Evolutionary conservation across 441 rosid genomes (phyloP).

Genomic region (Hura crepitans): DNA sequence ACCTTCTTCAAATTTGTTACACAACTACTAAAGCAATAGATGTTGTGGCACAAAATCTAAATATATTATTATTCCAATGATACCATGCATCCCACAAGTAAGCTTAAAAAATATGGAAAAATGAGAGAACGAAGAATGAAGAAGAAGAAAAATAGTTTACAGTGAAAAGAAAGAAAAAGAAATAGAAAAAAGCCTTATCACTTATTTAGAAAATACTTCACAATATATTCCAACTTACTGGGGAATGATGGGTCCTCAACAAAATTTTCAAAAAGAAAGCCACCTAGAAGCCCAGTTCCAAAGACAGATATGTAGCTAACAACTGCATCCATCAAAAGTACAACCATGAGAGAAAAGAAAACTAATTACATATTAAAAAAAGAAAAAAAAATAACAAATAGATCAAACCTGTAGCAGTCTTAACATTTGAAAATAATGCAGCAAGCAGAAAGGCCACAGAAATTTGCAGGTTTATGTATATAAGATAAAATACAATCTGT

Average conservation of each 20-base stretch:
- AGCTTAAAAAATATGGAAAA: not conserved
- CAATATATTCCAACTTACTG: constrained; percentile 43
- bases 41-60: not conserved
- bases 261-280: constrained; percentile 67
- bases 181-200: not conserved
- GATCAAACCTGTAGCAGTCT: constrained; percentile 78
- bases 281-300: constrained; percentile 85
- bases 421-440: constrained; percentile 65
- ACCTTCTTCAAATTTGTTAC: not conserved
- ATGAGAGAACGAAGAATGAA: not conserved
- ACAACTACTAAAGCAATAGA: not conserved
- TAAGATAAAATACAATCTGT: constrained; percentile 69
- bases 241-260: constrained; percentile 75
- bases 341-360: constrained; percentile 13
- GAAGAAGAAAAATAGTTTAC: not conserved
- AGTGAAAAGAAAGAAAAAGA: too few relatives aligned
- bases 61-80: not conserved
- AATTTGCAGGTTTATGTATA: constrained; percentile 80
- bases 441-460: constrained; percentile 73
- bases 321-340: constrained; percentile 44
- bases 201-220: not conserved
- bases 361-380: not conserved
- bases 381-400: not conserved
- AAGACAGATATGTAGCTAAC: constrained; percentile 65
- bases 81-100: not conserved